phyloP scores from a whole-genome alignment of 2,329 filamentous ascomycete genomes.

The Claviceps sp. region DNA sequence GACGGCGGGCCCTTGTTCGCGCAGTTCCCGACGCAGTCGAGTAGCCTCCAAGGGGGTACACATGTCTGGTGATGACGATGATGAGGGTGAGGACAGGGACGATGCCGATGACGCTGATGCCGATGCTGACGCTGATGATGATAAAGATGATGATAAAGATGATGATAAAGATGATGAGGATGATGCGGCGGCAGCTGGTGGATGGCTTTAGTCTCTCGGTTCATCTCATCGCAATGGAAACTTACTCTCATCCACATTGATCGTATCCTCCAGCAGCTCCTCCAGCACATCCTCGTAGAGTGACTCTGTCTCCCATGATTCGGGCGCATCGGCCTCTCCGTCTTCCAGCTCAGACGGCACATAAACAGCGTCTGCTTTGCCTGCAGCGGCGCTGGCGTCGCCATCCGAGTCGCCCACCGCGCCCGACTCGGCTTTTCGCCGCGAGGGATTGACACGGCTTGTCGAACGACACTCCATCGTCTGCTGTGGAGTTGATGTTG shows the following conservation, averaged over 20 bases:
- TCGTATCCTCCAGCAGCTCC: constrained; percentile 39
- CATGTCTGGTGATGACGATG: constrained; percentile 23
- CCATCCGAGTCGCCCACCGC: constrained; percentile 22
- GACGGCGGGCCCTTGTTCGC: constrained; percentile 60
- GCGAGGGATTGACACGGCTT: constrained; percentile 19
- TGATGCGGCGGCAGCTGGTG: too few relatives aligned
- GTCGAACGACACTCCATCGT: constrained; percentile 10
- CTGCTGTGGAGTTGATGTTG: constrained; percentile 2
- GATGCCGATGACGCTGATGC: neutral
- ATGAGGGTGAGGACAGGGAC: neutral
- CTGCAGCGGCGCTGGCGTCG: constrained; percentile 21
- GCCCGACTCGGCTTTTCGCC: constrained; percentile 21
- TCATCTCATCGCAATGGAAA: neutral
- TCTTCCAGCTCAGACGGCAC: constrained; percentile 35
- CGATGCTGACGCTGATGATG: neutral
- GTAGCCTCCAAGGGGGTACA: constrained; percentile 59
- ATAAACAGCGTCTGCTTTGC: constrained; percentile 22
- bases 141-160: neutral
- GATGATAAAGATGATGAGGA: neutral
- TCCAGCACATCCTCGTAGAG: constrained; percentile 50
- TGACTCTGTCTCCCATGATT: constrained; percentile 51
- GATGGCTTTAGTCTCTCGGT: too few relatives aligned
- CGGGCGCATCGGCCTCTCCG: constrained; percentile 35
- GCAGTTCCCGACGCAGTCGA: constrained; percentile 56
- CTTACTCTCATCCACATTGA: constrained; percentile 22